phyloP scores from a whole-genome alignment of 169 alveolate genomes.

The Ichthyophthirius multifiliis region DNA sequence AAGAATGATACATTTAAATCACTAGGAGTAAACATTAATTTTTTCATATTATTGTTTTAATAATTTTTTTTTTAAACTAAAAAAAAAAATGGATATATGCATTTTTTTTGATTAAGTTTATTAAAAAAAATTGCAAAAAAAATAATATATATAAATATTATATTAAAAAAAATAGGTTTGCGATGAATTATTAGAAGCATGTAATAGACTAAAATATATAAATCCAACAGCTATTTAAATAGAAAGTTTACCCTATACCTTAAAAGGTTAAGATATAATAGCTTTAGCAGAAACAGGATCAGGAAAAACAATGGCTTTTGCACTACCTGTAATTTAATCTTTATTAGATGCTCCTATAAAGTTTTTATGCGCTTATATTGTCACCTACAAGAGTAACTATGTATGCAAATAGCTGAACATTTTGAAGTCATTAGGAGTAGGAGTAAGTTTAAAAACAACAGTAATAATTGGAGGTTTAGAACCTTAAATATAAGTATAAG shows the following conservation, averaged over 20 bases:
- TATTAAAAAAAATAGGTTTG: conserved; percentile 71
- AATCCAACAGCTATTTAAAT: conserved; percentile 95
- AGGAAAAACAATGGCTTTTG: conserved; percentile 87
- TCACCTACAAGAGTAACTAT: conserved; percentile 99
- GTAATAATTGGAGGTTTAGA: conserved; percentile 98
- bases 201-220: conserved; percentile 89
- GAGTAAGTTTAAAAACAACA: conserved; percentile 90
- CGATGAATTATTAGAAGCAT: conserved; percentile 92
- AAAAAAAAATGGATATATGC: too few species aligned
- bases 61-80: too few species aligned
- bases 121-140: too few species aligned
- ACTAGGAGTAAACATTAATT: too few species aligned
- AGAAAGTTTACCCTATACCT: conserved; percentile 91
- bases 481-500: conserved; percentile 93
- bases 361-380: conserved; percentile 89
- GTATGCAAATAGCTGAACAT: conserved; percentile 96
- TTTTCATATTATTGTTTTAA: too few species aligned
- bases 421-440: conserved; percentile 93
- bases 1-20: too few species aligned
- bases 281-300: conserved; percentile 99
- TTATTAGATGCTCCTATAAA: conserved; percentile 86
- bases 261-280: conserved; percentile 95
- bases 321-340: conserved; percentile 92
- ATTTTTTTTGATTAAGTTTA: too few species aligned
- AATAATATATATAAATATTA: too few species aligned